These are phyloP conservation scores for Solanum arcanum DNA, from an alignment of 257 asterid species.

Conservation along the genomic window DNA sequence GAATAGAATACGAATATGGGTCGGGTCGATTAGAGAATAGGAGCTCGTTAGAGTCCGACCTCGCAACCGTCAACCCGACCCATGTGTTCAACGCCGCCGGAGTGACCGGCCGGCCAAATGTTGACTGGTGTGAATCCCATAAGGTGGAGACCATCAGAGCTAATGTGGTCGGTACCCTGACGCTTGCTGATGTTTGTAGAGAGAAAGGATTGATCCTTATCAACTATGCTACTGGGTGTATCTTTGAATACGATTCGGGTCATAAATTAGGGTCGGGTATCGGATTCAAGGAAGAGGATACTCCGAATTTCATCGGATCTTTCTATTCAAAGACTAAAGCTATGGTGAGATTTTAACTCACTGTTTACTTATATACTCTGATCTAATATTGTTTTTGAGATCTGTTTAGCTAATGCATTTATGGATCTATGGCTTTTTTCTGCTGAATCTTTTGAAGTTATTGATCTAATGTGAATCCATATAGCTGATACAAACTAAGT, in stretches of 20 bases:
- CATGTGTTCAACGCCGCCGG: slow-evolving; percentile 93
- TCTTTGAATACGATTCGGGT: slow-evolving; percentile 57
- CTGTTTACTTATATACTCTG: not conserved
- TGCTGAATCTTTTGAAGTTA: not conserved
- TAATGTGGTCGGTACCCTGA: slow-evolving; percentile 71
- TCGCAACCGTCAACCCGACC: slow-evolving; percentile 38
- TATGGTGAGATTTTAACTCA: slow-evolving; percentile 34
- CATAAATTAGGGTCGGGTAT: slow-evolving; percentile 61
- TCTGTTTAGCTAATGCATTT: not conserved
- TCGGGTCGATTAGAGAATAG: slow-evolving; percentile 70
- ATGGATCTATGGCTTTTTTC: not conserved
- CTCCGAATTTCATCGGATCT: slow-evolving; percentile 73
- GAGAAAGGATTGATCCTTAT: slow-evolving; percentile 50
- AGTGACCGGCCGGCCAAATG: slow-evolving; percentile 80
- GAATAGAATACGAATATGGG: slow-evolving; percentile 47
- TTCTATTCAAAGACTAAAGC: slow-evolving; percentile 88
- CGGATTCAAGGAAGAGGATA: slow-evolving; percentile 87
- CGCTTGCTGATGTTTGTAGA: slow-evolving; percentile 75
- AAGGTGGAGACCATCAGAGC: slow-evolving; percentile 82
- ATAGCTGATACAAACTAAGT: not conserved
- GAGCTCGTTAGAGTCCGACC: slow-evolving; percentile 40
- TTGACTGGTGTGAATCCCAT: slow-evolving; percentile 88
- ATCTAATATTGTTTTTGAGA: not conserved
- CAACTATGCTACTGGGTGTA: slow-evolving; percentile 80
- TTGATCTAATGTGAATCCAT: not conserved